Evolutionary conservation across 2,329 filamentous ascomycete species (phyloP), one percentile per base, ranked within the genome.

Genomic region (Epichloe scottii): DNA sequence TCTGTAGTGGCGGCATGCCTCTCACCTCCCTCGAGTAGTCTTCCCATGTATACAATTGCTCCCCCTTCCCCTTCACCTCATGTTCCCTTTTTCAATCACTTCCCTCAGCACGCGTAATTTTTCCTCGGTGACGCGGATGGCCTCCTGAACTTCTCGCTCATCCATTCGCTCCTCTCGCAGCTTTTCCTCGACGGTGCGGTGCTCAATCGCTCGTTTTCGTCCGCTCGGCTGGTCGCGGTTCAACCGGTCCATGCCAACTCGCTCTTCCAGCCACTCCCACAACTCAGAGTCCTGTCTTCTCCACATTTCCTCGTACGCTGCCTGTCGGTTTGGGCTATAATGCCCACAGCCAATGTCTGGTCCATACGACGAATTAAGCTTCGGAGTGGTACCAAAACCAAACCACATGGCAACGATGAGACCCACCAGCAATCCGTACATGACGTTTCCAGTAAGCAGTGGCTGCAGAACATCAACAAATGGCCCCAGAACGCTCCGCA

Each of bases 271-370:
- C 90, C 90, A 96, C 52, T 87, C 84, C 90, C 90, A 96, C 10
- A 96, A 71, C 59, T 93, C 88, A 57, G 80, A 88, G 64, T 96
- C 90, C 65, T 96, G 89, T 40, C 81, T 75, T 37, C 82, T 77
- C 90, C 91, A 98, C 62, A 97, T 85, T 68, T 95, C 87, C 58
- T 97, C 90, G 64, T 96, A 97, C 0, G 87, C 89, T 2, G 85
- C 82, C 15, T 89, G 70, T 5, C 89, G 79, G 51, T 90, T 82
- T 0, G 86, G 77, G 38, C 60, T 60, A 52, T 65, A 65, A 15
- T 65, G 56, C 19, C 60, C 60, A n/a, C 65, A 57, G 30, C 60
- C 60, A 21, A 62, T 49, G 14, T 59, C 59, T 11, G 54, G 66
- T 7, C 68, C 67, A 52, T 67, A 72, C 1, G 64, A 62, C 19